Base-by-base conservation (phyloP, 495 filamentous ascomycete species). In the Talaromyces ruber region DNA sequence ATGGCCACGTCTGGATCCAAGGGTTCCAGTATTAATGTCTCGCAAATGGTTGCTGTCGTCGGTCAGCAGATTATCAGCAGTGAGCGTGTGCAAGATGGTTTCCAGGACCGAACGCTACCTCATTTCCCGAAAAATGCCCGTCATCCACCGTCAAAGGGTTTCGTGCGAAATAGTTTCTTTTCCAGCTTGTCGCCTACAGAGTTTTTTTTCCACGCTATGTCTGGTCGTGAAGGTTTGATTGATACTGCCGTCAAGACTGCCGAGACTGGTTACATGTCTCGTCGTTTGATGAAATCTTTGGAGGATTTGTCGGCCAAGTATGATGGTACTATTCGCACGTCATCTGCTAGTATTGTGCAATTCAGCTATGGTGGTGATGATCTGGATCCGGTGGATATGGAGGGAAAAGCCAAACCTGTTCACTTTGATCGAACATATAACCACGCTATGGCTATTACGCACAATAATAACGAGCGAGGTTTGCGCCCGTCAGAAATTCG, bases 201-300 rank as follows among this genome's bases (percentile, higher is more conserved):
- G 69, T 97, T 98, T 75, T 84, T 97, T 63, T 98, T 98, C 79
- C 94, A 98, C 81, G 94, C 94, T 63, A 97, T 98, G 77, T 94
- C 91, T 47, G 94, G 94, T 70, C 89, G 94, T 86, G 94, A 97
- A 85, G 94, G 94, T 83, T 79, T 98, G 64, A 93, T 98, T 66
- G 94, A 98, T 84, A 98, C 94, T n/a, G 94, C 94, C 32, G 94
- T 98, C 75, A 98, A 98, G 79, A 98, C 94, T 16, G 94, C 94
- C 28, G 94, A 98, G 74, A 98, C 94, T 5, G 94, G 94, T 59
- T 98, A 98, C 77, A 98, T 98, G 95, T 97, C 93, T 63, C 86
- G 94, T 76, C 88, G 94, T 47, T 73, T 98, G 72, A 98, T 98
- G 94, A 98, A 98, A 76, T 94, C 90, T 0, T 79, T 98, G 37